Evolutionary conservation across 2,329 filamentous ascomycete genomes (phyloP).

Genomic region (Periconia macrospinosa): DNA sequence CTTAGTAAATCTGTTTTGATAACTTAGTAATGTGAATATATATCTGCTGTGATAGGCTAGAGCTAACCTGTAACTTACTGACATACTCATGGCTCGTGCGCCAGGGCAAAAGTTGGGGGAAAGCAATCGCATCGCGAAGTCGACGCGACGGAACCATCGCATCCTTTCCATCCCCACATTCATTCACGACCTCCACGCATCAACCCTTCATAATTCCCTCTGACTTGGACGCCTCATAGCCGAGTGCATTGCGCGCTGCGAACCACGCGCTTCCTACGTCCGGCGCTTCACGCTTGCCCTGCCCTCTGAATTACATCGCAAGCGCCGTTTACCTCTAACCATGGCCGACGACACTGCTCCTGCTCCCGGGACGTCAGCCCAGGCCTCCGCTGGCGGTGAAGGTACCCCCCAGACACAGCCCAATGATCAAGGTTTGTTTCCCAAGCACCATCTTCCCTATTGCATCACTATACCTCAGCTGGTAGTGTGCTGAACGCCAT

Average conservation of each 20-base stretch:
- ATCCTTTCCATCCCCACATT: conserved; percentile 30
- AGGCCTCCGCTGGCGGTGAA: conserved; percentile 28
- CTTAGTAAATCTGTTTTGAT: no score
- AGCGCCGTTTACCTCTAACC: conserved; percentile 17
- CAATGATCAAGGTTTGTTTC: conserved; percentile 36
- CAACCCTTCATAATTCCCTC: conserved; percentile 1
- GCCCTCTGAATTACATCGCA: conserved; percentile 24
- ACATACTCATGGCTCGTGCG: conserved; percentile 6
- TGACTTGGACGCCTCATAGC: neutral
- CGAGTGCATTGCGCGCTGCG: conserved; percentile 7
- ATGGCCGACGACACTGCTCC: conserved; percentile 37
- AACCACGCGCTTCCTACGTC: conserved; percentile 13
- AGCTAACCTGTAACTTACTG: neutral
- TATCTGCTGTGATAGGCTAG: no score
- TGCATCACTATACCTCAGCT: conserved; percentile 1
- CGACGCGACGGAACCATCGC: conserved; percentile 32
- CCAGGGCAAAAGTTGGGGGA: conserved; percentile 22
- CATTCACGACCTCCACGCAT: conserved; percentile 19
- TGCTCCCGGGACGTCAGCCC: conserved; percentile 27
- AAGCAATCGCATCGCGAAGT: conserved; percentile 33
- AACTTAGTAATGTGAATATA: no score
- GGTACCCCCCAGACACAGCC: conserved; percentile 21
- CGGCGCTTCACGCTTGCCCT: conserved; percentile 13
- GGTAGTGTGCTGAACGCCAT: neutral
- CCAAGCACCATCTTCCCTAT: conserved; percentile 8